Evolutionary conservation across 345 rosid species (phyloP).

Genomic region (Citrus sinensis): DNA sequence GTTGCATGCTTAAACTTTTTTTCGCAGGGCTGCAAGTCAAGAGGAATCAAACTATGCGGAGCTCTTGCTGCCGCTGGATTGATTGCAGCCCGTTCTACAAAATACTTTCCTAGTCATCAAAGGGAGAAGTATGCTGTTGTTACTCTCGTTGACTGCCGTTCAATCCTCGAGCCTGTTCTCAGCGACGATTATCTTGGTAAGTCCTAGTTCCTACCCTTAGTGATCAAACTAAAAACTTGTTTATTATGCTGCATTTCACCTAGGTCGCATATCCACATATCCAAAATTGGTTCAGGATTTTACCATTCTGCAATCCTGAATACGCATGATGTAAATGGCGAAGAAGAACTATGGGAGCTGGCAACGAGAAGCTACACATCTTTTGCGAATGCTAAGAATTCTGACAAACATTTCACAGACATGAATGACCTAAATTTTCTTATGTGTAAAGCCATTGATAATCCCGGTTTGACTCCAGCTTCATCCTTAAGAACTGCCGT

Average conservation of each 20-base stretch:
- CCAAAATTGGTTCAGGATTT: constrained; percentile 42
- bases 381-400: constrained; percentile 47
- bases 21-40: constrained; percentile 55
- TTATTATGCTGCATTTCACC: background rate
- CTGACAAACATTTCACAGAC: constrained; percentile 70
- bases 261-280: background rate
- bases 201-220: background rate
- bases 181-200: constrained; percentile 49
- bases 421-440: constrained; percentile 76
- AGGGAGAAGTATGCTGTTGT: constrained; percentile 55
- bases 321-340: constrained; percentile 55
- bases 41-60: constrained; percentile 60
- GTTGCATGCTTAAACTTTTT: background rate
- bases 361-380: constrained; percentile 50
- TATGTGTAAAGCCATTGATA: constrained; percentile 80
- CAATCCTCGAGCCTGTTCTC: constrained; percentile 63
- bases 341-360: constrained; percentile 61
- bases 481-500: constrained; percentile 59
- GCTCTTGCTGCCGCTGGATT: constrained; percentile 60
- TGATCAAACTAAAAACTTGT: background rate
- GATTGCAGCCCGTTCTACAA: constrained; percentile 46
- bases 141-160: constrained; percentile 65
- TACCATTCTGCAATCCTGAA: constrained; percentile 72
- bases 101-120: constrained; percentile 20
- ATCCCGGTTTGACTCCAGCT: constrained; percentile 70